These are phyloP conservation scores for Aspergillus fijiensis DNA, from an alignment of 2,329 filamentous ascomycete species.

Conservation along the genomic window DNA sequence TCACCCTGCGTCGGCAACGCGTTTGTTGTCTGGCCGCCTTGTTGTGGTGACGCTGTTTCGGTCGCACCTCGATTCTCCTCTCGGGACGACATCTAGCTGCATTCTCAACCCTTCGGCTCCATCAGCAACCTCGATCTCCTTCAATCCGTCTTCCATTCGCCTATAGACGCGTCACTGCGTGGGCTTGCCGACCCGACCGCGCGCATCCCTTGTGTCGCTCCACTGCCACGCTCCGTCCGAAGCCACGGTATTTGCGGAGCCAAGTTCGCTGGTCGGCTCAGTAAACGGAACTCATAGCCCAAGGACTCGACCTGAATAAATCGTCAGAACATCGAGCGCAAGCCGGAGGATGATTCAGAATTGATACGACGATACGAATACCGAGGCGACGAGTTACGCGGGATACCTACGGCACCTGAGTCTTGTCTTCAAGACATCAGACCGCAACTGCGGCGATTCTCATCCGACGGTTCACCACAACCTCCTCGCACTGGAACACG, in stretches of 20 bases:
- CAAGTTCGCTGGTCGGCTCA: slow-evolving; percentile 36
- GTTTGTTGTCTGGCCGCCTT: slow-evolving; percentile 19
- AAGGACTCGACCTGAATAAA: slow-evolving; percentile 5
- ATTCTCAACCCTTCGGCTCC: not conserved
- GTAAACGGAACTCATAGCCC: slow-evolving; percentile 7
- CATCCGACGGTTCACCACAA: slow-evolving; percentile 13
- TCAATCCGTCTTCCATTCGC: slow-evolving; percentile 7
- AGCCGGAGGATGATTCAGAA: slow-evolving; percentile 32
- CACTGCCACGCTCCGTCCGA: slow-evolving; percentile 6
- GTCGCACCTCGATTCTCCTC: slow-evolving; percentile 1
- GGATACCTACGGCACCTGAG: slow-evolving; percentile 23
- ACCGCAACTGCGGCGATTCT: slow-evolving; percentile 7
- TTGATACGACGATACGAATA: slow-evolving; percentile 23
- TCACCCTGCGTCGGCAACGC: slow-evolving; percentile 19
- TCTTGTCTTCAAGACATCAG: slow-evolving; percentile 20
- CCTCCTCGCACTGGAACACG: not conserved
- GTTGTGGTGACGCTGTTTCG: slow-evolving; percentile 14
- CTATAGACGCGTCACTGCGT: slow-evolving; percentile 9
- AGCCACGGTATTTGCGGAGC: slow-evolving; percentile 10
- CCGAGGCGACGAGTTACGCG: slow-evolving; percentile 25
- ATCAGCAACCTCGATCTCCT: not conserved
- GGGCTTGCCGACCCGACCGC: slow-evolving; percentile 7
- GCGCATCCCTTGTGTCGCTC: slow-evolving; percentile 6
- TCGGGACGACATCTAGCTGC: slow-evolving; percentile 5
- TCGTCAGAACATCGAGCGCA: slow-evolving; percentile 11